phyloP scores from a whole-genome alignment of 2,329 filamentous ascomycete species.

The Xylaria sp. region DNA sequence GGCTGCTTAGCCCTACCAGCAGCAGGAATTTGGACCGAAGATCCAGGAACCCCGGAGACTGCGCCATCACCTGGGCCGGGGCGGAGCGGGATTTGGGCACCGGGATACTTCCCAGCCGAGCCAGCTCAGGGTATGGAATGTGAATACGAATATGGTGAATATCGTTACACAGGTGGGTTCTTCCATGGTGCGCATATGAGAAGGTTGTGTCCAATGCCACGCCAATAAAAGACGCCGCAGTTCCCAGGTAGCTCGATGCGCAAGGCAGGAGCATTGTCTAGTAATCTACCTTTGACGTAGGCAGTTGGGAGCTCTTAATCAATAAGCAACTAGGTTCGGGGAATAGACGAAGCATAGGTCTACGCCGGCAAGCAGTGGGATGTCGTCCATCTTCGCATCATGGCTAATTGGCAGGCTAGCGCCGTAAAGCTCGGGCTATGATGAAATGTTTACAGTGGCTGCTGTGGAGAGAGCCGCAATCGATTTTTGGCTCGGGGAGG shows the following conservation, averaged over 20 bases:
- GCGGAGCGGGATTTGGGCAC: constrained; percentile 43
- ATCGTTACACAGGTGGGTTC: constrained; percentile 2
- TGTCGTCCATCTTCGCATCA: constrained; percentile 17
- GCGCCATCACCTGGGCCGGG: constrained; percentile 36
- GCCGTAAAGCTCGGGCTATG: constrained; percentile 37
- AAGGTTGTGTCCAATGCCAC: constrained; percentile 10
- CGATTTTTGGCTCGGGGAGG: constrained; percentile 45
- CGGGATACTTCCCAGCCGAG: constrained; percentile 13
- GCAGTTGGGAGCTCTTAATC: background rate
- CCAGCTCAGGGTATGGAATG: background rate
- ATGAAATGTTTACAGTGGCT: constrained; percentile 46
- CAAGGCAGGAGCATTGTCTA: constrained; percentile 2
- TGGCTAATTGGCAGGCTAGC: constrained; percentile 38
- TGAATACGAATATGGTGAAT: constrained; percentile 1
- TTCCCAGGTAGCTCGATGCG: background rate
- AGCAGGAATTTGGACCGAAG: constrained; percentile 27
- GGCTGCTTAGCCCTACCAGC: constrained; percentile 35
- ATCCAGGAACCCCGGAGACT: constrained; percentile 40
- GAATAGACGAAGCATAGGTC: background rate
- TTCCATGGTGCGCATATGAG: background rate
- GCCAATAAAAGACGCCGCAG: background rate
- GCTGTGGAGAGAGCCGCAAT: constrained; percentile 50
- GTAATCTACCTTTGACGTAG: background rate
- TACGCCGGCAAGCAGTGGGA: constrained; percentile 5
- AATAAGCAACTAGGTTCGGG: background rate